A percentile compares a stretch with the other conserved stretches of the same genome.
phyloP scores from a whole-genome alignment of 257 asterid genomes.

The Capsicum baccatum region DNA sequence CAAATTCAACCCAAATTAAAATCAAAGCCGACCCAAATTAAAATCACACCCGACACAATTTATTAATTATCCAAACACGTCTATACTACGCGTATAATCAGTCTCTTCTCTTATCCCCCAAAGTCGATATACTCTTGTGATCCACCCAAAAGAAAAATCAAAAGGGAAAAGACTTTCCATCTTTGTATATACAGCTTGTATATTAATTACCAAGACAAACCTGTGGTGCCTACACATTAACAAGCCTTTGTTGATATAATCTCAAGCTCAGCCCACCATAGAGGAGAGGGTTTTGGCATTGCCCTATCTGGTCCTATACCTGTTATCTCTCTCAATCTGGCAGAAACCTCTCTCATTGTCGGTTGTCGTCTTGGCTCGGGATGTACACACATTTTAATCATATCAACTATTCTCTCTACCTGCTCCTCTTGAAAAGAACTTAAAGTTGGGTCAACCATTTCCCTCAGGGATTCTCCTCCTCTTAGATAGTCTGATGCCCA shows the following conservation, averaged over 20 bases:
- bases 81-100: no score
- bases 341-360: constrained; percentile 56
- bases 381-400: constrained; percentile 59
- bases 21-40: no score
- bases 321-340: constrained; percentile 64
- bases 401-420: constrained; percentile 50
- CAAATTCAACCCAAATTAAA: no score
- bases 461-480: constrained; percentile 41
- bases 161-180: constrained; percentile 10
- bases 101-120: background rate
- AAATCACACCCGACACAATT: no score
- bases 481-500: constrained; percentile 76
- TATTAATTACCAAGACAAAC: constrained; percentile 12
- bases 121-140: background rate
- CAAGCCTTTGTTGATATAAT: constrained; percentile 50
- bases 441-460: constrained; percentile 68
- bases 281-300: constrained; percentile 66
- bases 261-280: constrained; percentile 97
- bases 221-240: constrained; percentile 6
- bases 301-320: constrained; percentile 73
- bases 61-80: no score
- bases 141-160: constrained; percentile 24
- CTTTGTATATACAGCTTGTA: constrained; percentile 31
- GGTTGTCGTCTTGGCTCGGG: constrained; percentile 58
- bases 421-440: constrained; percentile 52